Conservation (phyloP, 331 rosid genomes). For the Quercus tomentella region DNA sequence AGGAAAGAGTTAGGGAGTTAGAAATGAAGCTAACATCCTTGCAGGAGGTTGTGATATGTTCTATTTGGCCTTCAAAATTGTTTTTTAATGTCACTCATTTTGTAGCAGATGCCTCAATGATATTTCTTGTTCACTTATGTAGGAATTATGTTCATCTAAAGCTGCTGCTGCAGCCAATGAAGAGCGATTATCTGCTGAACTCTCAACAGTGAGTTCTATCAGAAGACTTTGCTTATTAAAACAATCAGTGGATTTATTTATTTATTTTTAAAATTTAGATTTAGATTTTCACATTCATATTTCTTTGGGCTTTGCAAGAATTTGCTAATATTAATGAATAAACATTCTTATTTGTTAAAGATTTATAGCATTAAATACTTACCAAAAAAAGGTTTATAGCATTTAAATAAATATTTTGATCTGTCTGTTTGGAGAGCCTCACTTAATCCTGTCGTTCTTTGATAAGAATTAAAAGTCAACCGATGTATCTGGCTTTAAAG, state of each 20-base stretch:
- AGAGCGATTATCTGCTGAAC: slow-evolving; percentile 70
- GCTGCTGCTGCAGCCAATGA: slow-evolving; percentile 71
- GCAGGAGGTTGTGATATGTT: slow-evolving; percentile 62
- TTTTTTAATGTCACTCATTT: background rate
- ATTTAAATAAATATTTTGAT: background rate
- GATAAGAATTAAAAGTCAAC: background rate
- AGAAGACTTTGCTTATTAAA: background rate
- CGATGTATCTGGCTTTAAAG: no score
- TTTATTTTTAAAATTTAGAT: no score
- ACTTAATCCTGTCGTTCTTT: background rate
- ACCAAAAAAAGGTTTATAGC: background rate
- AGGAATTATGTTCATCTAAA: slow-evolving; percentile 73
- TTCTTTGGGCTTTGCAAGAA: background rate
- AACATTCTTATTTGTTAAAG: background rate
- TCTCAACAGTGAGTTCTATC: slow-evolving; percentile 72
- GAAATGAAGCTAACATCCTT: slow-evolving; percentile 56
- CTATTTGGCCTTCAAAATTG: background rate
- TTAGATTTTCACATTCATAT: background rate
- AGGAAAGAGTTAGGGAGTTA: slow-evolving; percentile 74
- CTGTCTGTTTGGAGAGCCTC: background rate
- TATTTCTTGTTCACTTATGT: slow-evolving; percentile 12
- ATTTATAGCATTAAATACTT: background rate
- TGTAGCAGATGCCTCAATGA: background rate
- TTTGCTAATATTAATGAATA: background rate
- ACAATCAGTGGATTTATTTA: background rate